Evolutionary conservation across 2,329 filamentous ascomycete genomes (phyloP).

Genomic region (Penicillium brasilianum): DNA sequence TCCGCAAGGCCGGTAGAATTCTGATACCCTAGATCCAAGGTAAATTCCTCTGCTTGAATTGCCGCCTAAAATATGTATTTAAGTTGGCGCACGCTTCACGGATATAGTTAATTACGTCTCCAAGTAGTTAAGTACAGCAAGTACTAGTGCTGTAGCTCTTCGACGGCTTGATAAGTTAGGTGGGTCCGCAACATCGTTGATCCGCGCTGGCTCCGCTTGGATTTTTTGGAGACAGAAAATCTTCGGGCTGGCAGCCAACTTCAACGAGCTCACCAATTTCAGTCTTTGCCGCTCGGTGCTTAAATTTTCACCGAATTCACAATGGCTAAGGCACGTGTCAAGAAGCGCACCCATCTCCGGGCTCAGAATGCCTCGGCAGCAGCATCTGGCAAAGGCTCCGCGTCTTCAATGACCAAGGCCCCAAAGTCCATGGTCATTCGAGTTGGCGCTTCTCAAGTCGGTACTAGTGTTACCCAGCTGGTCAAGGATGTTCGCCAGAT

Average conservation of each 20-base stretch:
- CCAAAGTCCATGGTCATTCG: conserved; percentile 99
- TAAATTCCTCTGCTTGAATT: conserved; percentile 85
- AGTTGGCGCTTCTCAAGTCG: conserved; percentile 91
- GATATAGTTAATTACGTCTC: conserved; percentile 73
- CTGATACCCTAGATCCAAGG: conserved; percentile 75
- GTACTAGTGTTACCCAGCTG: conserved; percentile 86
- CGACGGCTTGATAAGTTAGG: conserved; percentile 36
- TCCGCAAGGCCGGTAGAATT: conserved; percentile 94
- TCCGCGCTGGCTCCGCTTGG: conserved; percentile 41
- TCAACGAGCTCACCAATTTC: conserved; percentile 15
- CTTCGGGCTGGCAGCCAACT: conserved; percentile 22
- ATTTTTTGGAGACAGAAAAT: conserved; percentile 44
- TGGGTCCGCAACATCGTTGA: conserved; percentile 44
- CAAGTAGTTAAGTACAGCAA: too few species aligned
- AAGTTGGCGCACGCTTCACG: conserved; percentile 85
- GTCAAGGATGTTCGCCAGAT: conserved; percentile 88
- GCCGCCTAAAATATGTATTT: conserved; percentile 85
- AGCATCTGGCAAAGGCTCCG: conserved; percentile 56
- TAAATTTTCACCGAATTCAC: conserved; percentile 12
- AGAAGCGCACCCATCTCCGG: conserved; percentile 85
- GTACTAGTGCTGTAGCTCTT: background rate
- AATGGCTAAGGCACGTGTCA: conserved; percentile 82
- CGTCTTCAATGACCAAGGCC: conserved; percentile 66
- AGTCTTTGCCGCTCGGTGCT: conserved; percentile 2
- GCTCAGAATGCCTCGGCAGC: conserved; percentile 61